Evolutionary conservation across 2,329 filamentous ascomycete genomes (phyloP).

Genomic region (Thelonectria rubi): DNA sequence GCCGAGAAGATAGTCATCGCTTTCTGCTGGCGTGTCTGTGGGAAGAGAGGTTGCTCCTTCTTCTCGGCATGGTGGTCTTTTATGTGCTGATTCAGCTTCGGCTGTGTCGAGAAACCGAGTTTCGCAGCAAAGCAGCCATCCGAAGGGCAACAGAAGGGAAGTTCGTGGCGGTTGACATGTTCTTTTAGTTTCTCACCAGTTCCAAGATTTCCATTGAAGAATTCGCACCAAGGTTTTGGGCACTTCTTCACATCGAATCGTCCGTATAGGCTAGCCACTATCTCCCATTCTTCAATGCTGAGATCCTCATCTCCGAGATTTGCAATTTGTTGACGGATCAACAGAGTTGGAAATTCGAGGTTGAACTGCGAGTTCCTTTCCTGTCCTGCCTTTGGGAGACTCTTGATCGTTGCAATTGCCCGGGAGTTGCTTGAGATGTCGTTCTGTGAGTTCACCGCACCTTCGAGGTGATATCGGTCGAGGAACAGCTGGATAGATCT

Average conservation of each 20-base stretch:
- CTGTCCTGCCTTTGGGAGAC: slow-evolving; percentile 1
- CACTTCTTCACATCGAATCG: slow-evolving; percentile 10
- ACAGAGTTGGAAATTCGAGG: slow-evolving; percentile 8
- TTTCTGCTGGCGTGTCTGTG: not conserved
- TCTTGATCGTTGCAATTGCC: not conserved
- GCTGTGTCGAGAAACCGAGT: slow-evolving; percentile 12
- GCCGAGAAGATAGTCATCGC: not conserved
- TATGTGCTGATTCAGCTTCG: slow-evolving; percentile 7
- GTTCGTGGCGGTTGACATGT: slow-evolving; percentile 19
- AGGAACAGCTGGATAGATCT: slow-evolving; percentile 1
- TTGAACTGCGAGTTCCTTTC: slow-evolving; percentile 9
- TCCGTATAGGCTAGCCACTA: not conserved
- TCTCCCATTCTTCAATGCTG: not conserved
- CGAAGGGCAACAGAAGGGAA: slow-evolving; percentile 13
- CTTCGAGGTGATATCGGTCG: not conserved
- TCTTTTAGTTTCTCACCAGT: not conserved
- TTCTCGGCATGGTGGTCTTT: not conserved
- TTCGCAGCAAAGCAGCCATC: slow-evolving; percentile 1
- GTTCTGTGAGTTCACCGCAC: not conserved
- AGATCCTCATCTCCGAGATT: not conserved
- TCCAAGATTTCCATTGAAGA: slow-evolving; percentile 14
- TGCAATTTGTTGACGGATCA: slow-evolving; percentile 20
- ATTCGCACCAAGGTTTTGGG: slow-evolving; percentile 27
- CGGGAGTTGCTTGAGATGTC: too few relatives aligned
- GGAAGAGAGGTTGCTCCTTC: not conserved